Evolutionary conservation across 352 stramenopile genomes (phyloP), one percentile per base, ranked within the genome.

Genomic region (Globisporangium paroecandrum): DNA sequence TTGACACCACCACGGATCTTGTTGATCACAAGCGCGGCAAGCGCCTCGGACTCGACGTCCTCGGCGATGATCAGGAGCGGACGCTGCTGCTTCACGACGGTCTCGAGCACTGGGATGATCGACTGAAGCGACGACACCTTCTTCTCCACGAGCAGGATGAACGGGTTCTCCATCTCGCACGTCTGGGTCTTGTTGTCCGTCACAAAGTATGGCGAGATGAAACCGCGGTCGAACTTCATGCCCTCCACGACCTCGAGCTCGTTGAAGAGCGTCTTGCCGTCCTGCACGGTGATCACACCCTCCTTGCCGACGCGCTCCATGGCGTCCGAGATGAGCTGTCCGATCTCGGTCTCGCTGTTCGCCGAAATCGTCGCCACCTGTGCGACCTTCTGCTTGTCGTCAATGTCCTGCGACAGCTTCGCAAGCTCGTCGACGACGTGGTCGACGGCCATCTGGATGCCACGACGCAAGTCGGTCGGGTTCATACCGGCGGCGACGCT

Each of bases 281-380:
- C 98, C 86, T 99, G 96, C 38, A 98, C 92, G 20, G 95, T 98
- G 81, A 98, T 99, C 32, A 99, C 96, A 65, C 98, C 98, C 71
- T 99, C 98, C 81, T 99, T 99, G 70, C 98, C 98, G 32, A 99
- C 98, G 60, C 97, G 89, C 81, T 99, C 98, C 98, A 99, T 99
- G 69, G 98, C 98, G 77, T 99, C 97, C 58, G 84, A 92, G 76
- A 99, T 99, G 41, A 99, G 85, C 63, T 90, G 80, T 69, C 98
- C 98, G 77, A 99, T 99, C 78, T 99, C 97, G 24, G 76, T 85
- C 78, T 99, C 98, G 68, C 92, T 97, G 85, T 99, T 99, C 68
- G 98, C 98, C 64, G 97, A 99, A 77, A 99, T 99, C 29, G 98
- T 99, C 63, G 96, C 98, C 27, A 99, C 98, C 81, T 99, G 98